A percentile compares a stretch with the other conserved stretches of the same genome.
Evolutionary conservation across 2,329 filamentous ascomycete genomes (phyloP).

Genomic region (Colletotrichum cereale): DNA sequence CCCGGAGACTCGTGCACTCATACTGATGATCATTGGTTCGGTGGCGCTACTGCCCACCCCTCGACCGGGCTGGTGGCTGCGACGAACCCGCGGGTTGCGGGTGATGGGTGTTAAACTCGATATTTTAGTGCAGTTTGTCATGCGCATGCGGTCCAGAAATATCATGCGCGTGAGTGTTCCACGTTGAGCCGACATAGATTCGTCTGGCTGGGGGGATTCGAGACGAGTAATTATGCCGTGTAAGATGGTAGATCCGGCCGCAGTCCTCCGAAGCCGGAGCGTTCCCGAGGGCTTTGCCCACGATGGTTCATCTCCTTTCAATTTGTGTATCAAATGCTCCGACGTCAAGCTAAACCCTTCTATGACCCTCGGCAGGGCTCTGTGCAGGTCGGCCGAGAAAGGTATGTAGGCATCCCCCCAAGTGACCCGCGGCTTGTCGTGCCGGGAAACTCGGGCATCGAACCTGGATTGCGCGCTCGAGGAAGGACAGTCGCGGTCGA

Average conservation of each 20-base stretch:
- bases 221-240: neutral
- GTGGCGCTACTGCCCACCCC: neutral
- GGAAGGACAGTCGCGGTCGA: neutral
- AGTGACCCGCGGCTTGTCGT: neutral
- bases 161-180: neutral
- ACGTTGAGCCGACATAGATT: neutral
- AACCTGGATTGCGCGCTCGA: neutral
- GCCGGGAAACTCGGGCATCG: too few relatives aligned
- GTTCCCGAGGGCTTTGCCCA: neutral
- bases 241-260: neutral
- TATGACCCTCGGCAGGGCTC: too few relatives aligned
- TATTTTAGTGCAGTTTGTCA: neutral
- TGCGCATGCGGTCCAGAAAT: neutral
- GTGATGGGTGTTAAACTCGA: neutral
- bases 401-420: neutral
- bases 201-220: neutral
- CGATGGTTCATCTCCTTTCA: too few relatives aligned
- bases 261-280: neutral
- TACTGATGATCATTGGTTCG: neutral
- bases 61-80: neutral
- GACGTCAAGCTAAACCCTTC: too few relatives aligned
- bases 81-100: neutral
- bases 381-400: too few relatives aligned
- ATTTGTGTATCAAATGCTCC: too few relatives aligned
- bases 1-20: neutral